phyloP scores from a whole-genome alignment of 1,284 basidiomycete species.

The Stygiomarasmius scandens region DNA sequence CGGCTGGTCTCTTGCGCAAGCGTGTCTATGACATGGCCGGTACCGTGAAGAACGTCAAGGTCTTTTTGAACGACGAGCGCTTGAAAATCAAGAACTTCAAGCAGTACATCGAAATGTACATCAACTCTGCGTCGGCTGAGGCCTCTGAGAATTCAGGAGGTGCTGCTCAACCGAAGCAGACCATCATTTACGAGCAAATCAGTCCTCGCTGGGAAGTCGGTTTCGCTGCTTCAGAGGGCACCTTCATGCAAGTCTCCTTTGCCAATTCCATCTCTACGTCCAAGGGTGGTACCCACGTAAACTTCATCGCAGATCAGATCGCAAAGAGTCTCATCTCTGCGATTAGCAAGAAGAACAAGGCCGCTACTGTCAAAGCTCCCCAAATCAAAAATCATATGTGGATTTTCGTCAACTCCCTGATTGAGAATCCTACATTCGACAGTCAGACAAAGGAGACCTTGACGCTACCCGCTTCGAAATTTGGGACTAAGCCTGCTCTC shows the following conservation, averaged over 20 bases:
- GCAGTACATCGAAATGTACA: slow-evolving; percentile 96
- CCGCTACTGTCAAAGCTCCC: slow-evolving; percentile 85
- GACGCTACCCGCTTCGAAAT: slow-evolving; percentile 88
- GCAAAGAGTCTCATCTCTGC: slow-evolving; percentile 81
- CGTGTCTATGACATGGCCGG: slow-evolving; percentile 98
- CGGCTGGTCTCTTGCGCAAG: slow-evolving; percentile 87
- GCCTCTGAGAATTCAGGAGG: slow-evolving; percentile 71
- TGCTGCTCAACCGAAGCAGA: slow-evolving; percentile 74
- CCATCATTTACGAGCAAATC: slow-evolving; percentile 83
- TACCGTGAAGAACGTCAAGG: slow-evolving; percentile 92
- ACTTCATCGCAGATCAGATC: slow-evolving; percentile 86
- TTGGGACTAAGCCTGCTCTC: slow-evolving; percentile 83
- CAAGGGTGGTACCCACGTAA: slow-evolving; percentile 97
- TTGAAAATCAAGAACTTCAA: slow-evolving; percentile 97
- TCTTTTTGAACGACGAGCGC: slow-evolving; percentile 90
- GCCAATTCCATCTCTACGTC: slow-evolving; percentile 98
- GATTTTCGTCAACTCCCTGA: slow-evolving; percentile 96
- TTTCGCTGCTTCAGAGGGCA: slow-evolving; percentile 91
- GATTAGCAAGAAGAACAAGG: slow-evolving; percentile 97
- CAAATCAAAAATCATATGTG: slow-evolving; percentile 99
- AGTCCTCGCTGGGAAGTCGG: slow-evolving; percentile 93
- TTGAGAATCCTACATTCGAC: slow-evolving; percentile 99
- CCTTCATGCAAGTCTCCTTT: slow-evolving; percentile 94
- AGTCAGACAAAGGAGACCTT: slow-evolving; percentile 99
- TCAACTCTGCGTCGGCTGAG: slow-evolving; percentile 71